Conservation (phyloP, 345 rosid species). For the Gossypium raimondii region DNA sequence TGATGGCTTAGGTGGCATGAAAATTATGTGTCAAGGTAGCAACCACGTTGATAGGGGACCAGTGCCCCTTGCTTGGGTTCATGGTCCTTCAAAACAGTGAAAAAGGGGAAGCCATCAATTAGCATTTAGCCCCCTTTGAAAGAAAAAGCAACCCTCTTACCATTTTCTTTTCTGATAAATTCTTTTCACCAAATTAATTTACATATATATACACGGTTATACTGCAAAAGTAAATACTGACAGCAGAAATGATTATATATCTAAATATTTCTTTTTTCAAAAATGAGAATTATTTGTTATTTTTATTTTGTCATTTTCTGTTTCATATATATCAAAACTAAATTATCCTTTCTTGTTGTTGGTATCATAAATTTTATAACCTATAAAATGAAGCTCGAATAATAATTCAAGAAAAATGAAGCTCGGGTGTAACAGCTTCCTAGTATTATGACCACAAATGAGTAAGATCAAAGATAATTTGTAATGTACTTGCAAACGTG, state of each 20-base stretch:
- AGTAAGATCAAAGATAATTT: neutral
- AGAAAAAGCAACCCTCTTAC: neutral
- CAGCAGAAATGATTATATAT: neutral
- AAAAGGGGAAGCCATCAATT: neutral
- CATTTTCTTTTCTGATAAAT: neutral
- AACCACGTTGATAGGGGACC: slow-evolving; percentile 34
- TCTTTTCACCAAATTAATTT: neutral
- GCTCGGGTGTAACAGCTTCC: neutral
- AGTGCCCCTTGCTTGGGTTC: neutral
- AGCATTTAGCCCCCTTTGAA: neutral
- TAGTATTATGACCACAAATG: neutral
- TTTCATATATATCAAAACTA: neutral
- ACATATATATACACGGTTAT: neutral
- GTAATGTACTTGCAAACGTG: neutral
- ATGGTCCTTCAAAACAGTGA: slow-evolving; percentile 16
- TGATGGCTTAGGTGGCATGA: slow-evolving; percentile 41
- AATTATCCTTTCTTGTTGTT: neutral
- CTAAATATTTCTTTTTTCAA: neutral
- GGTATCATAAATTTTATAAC: neutral
- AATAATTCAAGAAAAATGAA: neutral
- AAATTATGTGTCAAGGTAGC: slow-evolving; percentile 23
- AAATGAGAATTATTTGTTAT: neutral
- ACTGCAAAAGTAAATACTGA: neutral
- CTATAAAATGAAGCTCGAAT: neutral
- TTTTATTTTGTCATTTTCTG: neutral